Percentiles rank a stretch among this genome's conserved stretches.
These are phyloP conservation scores for Alternaria novae-zelandiae DNA, from an alignment of 2,329 filamentous ascomycete genomes.

Conservation along the genomic window DNA sequence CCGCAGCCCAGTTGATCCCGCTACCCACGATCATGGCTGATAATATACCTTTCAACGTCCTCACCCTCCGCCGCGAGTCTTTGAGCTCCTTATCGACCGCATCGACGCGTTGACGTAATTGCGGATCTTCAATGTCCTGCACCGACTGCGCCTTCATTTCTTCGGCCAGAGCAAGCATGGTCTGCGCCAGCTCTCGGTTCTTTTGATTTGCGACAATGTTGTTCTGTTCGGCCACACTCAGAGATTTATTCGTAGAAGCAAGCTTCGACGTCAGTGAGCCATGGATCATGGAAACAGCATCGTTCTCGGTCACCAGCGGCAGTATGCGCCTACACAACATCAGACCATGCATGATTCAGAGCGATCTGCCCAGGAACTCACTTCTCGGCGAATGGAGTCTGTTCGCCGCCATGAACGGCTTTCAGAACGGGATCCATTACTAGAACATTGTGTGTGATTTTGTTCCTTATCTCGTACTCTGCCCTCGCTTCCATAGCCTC, in stretches of 20 bases:
- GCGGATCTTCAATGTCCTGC: conserved; percentile 61
- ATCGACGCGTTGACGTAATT: conserved; percentile 62
- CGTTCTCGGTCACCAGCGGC: conserved; percentile 70
- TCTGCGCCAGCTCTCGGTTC: conserved; percentile 68
- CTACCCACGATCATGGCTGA: conserved; percentile 81
- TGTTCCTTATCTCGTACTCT: conserved; percentile 71
- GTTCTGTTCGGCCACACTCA: conserved; percentile 65
- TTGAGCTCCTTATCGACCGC: conserved; percentile 66
- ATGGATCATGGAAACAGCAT: conserved; percentile 68
- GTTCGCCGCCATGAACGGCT: conserved; percentile 73
- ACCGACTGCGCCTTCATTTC: conserved; percentile 61
- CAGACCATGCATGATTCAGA: conserved; percentile 7
- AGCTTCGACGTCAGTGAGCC: conserved; percentile 65
- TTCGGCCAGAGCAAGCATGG: conserved; percentile 68
- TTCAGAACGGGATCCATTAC: conserved; percentile 78
- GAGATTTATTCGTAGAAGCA: conserved; percentile 57
- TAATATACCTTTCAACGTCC: conserved; percentile 78
- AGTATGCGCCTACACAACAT: conserved; percentile 64
- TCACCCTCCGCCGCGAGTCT: conserved; percentile 70
- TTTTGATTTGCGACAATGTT: conserved; percentile 62
- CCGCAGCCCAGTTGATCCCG: conserved; percentile 79
- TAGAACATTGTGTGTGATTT: conserved; percentile 71
- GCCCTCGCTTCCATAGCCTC: conserved; percentile 74
- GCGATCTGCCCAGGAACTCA: conserved; percentile 45
- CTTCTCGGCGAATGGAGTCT: conserved; percentile 72